A percentile compares a stretch with the other conserved stretches of the same genome.
These are phyloP conservation scores for Alternaria metachromatica DNA, from an alignment of 2,329 filamentous ascomycete genomes.

Conservation along the genomic window DNA sequence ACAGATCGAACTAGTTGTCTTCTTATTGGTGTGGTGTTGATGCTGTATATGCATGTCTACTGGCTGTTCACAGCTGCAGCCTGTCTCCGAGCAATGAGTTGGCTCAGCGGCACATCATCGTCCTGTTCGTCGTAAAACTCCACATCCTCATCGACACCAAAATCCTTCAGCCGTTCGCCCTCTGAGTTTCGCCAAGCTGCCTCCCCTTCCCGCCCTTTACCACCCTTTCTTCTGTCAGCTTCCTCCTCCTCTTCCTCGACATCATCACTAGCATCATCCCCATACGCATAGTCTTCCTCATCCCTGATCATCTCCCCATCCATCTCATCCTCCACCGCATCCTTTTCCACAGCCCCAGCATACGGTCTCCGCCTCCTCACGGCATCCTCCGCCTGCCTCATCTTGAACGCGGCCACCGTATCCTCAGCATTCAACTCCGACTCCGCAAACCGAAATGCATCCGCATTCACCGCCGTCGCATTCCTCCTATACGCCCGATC, in stretches of 20 bases:
- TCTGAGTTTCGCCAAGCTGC: slow-evolving; percentile 76
- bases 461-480: slow-evolving; percentile 14
- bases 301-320: slow-evolving; percentile 8
- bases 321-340: slow-evolving; percentile 9
- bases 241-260: slow-evolving; percentile 20
- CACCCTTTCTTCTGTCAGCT: slow-evolving; percentile 14
- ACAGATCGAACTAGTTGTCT: background rate
- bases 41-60: background rate
- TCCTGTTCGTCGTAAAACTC: slow-evolving; percentile 70
- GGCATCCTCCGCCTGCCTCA: slow-evolving; percentile 61
- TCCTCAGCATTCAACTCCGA: slow-evolving; percentile 48
- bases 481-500: slow-evolving; percentile 47
- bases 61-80: slow-evolving; percentile 6
- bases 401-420: slow-evolving; percentile 60
- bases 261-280: slow-evolving; percentile 25
- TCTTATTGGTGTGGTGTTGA: background rate
- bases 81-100: slow-evolving; percentile 59
- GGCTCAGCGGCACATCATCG: slow-evolving; percentile 73
- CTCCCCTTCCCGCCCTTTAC: slow-evolving; percentile 54
- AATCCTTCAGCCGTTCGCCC: slow-evolving; percentile 76
- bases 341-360: slow-evolving; percentile 49
- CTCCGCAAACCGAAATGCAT: slow-evolving; percentile 51
- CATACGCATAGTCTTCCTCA: slow-evolving; percentile 30
- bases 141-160: slow-evolving; percentile 78
- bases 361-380: slow-evolving; percentile 51